Percentiles rank a stretch among this genome's conserved stretches.
These are phyloP conservation scores for Ogataea parapolymorpha DNA, from an alignment of 805 yeast species.

Conservation along the genomic window DNA sequence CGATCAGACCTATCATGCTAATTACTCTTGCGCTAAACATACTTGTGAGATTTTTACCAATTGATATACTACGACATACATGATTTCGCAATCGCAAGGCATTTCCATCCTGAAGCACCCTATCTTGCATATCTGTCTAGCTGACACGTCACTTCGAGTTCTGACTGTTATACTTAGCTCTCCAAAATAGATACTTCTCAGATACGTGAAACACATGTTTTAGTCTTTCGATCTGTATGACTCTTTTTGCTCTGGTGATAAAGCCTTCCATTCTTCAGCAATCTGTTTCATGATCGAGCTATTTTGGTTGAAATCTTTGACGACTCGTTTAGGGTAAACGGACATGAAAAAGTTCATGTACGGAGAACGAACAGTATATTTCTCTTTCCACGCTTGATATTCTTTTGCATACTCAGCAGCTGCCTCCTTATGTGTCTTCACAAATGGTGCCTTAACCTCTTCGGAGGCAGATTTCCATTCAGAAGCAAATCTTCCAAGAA, in stretches of 20 bases:
- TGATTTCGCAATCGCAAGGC: too few relatives aligned
- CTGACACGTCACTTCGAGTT: too few relatives aligned
- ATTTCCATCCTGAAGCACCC: too few relatives aligned
- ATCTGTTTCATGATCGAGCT: constrained; percentile 17
- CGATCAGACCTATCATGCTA: too few relatives aligned
- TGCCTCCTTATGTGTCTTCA: constrained; percentile 2
- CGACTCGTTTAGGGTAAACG: constrained; percentile 13
- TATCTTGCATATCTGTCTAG: too few relatives aligned
- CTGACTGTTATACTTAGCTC: too few relatives aligned
- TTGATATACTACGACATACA: too few relatives aligned
- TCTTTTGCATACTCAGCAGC: constrained; percentile 11
- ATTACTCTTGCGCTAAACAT: too few relatives aligned
- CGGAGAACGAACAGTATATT: constrained; percentile 21
- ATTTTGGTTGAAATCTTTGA: constrained; percentile 13
- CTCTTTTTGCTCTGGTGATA: constrained; percentile 24
- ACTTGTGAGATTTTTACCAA: too few relatives aligned
- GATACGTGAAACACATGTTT: neutral
- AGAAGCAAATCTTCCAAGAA: constrained; percentile 11
- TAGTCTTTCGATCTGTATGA: neutral
- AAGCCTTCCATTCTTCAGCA: constrained; percentile 22
- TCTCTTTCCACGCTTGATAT: constrained; percentile 25
- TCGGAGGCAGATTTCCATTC: constrained; percentile 24
- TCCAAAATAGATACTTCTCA: too few relatives aligned
- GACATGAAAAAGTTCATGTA: constrained; percentile 23
- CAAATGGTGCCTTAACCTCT: constrained; percentile 15